Evolutionary conservation across 345 rosid genomes (phyloP), one percentile per base, ranked within the genome.

Genomic region (Bruguiera parviflora): DNA sequence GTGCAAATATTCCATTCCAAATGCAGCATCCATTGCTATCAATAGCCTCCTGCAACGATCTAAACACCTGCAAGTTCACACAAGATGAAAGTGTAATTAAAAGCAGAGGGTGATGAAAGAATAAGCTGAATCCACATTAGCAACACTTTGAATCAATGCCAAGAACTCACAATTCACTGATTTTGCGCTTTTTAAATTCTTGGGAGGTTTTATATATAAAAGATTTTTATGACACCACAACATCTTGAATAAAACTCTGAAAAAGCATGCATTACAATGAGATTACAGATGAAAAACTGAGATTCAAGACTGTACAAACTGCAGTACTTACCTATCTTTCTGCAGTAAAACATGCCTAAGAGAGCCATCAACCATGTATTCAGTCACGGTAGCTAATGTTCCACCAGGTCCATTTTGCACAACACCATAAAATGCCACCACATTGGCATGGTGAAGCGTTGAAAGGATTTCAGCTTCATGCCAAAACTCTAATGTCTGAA

Each of bases 21-120:
- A 92, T 32, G 98, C 99, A 58, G 98, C 99, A 82, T 95, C 99
- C 98, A 95, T 89, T 65, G 98, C 99, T 73, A 95, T 90, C 71
- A 92, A 85, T 70, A 92, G 95, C 75, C 92, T 83, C 89, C 92
- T 92, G 57, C 92, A 89, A 29, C 84, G 94, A 83, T 95, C 99
- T 58, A 95, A 90, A 68, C 84, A 85, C 85, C 99, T 95, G 80
- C 18, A 49, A 70, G 59, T 66, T 32, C 63, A 74, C 37, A 72
- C 72, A 8, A 29, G 53, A 39, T 33, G 43, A 63, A 74, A 52
- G 32, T 43, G 52, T 63, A 74, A 64, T 4, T 27, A 52, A 43
- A 57, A 70, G 51, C 64, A 37, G 51, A 47, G 49, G 19, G 71
- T 53, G 19, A 60, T 25, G 31, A 66, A 20, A 70, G 64, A 37